A percentile compares a stretch with the other conserved stretches of the same genome.
These are phyloP conservation scores for Cladophialophora yegresii DNA, from an alignment of 2,329 filamentous ascomycete species.

Conservation along the genomic window DNA sequence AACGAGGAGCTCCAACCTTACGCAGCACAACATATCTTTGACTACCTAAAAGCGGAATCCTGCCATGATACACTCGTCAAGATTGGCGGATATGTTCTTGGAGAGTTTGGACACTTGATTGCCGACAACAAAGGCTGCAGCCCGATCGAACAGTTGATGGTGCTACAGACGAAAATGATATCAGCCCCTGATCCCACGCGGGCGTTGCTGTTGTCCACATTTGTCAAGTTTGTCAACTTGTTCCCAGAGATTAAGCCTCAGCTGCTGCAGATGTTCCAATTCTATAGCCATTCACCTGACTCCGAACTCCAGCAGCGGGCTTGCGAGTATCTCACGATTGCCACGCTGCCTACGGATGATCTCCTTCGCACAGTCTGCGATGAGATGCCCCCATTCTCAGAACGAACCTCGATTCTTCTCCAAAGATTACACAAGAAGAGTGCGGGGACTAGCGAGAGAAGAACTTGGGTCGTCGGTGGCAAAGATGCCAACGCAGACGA, in stretches of 20 bases:
- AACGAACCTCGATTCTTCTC: slow-evolving; percentile 85
- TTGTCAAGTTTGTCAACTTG: slow-evolving; percentile 96
- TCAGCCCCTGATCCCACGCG: slow-evolving; percentile 85
- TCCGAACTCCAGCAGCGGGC: slow-evolving; percentile 94
- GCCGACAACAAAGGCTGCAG: slow-evolving; percentile 90
- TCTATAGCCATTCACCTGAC: slow-evolving; percentile 92
- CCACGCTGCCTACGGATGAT: slow-evolving; percentile 83
- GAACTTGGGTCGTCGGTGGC: slow-evolving; percentile 96
- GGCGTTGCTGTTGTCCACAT: slow-evolving; percentile 91
- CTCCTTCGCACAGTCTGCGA: slow-evolving; percentile 91
- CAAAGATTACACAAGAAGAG: slow-evolving; percentile 94
- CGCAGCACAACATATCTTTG: slow-evolving; percentile 86
- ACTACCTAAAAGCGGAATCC: slow-evolving; percentile 88
- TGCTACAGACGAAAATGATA: slow-evolving; percentile 84
- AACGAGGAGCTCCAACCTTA: slow-evolving; percentile 98
- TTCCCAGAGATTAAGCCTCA: slow-evolving; percentile 99
- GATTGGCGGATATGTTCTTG: slow-evolving; percentile 93
- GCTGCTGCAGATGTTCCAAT: slow-evolving; percentile 81
- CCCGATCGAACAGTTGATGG: slow-evolving; percentile 95
- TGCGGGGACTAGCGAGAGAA: slow-evolving; percentile 86
- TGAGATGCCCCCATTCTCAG: slow-evolving; percentile 98
- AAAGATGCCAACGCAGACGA: slow-evolving; percentile 88
- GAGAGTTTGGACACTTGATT: slow-evolving; percentile 95
- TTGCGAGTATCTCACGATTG: slow-evolving; percentile 88
- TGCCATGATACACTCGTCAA: slow-evolving; percentile 98